Conservation (phyloP, 2,329 filamentous ascomycete species). For the Calonectria montana region DNA sequence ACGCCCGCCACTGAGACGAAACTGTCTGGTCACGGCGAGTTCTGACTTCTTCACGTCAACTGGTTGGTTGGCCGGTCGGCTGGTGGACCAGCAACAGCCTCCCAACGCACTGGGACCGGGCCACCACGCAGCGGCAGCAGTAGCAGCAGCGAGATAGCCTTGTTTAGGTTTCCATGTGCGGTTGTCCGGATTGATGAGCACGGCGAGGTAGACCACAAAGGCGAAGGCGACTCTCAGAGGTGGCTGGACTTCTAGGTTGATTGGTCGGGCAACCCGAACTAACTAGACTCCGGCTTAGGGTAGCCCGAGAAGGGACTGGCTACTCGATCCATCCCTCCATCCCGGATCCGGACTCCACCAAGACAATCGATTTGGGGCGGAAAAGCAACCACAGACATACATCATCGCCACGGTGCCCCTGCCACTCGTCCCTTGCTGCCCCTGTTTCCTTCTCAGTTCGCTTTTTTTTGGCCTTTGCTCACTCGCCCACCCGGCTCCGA, state of each 20-base stretch:
- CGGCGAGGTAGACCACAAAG: constrained; percentile 26
- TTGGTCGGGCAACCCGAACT: constrained; percentile 41
- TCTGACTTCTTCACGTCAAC: constrained; percentile 5
- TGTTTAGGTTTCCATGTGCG: constrained; percentile 23
- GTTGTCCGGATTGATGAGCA: constrained; percentile 36
- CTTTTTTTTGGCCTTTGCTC: constrained; percentile 23
- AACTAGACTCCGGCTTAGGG: constrained; percentile 40
- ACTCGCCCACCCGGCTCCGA: constrained; percentile 12
- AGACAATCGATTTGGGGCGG: constrained; percentile 45
- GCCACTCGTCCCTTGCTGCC: constrained; percentile 40
- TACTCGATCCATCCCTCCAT: constrained; percentile 44
- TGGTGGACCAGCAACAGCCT: constrained; percentile 15
- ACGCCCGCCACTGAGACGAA: constrained; percentile 13
- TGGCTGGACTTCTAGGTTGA: constrained; percentile 40
- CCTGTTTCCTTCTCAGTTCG: constrained; percentile 38
- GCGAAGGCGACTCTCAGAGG: constrained; percentile 32
- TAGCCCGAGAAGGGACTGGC: constrained; percentile 34
- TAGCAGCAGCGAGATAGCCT: neutral
- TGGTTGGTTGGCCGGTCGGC: neutral
- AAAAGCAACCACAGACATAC: constrained; percentile 48
- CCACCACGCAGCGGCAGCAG: neutral
- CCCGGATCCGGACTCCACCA: constrained; percentile 51
- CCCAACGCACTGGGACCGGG: constrained; percentile 16
- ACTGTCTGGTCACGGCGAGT: constrained; percentile 11
- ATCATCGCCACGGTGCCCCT: constrained; percentile 48